phyloP scores from a whole-genome alignment of 352 stramenopile genomes.

The Phytophthora cryptogea region DNA sequence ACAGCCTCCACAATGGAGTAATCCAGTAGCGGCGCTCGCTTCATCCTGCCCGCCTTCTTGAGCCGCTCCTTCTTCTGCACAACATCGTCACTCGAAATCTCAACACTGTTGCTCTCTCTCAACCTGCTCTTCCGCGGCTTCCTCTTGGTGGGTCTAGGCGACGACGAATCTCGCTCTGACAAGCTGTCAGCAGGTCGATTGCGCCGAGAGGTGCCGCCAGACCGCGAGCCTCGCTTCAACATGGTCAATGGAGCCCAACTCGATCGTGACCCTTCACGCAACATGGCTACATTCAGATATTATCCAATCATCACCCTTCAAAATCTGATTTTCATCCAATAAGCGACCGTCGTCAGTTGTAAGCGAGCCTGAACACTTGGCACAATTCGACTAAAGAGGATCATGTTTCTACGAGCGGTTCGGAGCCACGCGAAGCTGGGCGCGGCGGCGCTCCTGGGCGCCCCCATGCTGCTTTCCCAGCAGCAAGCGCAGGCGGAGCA shows the following conservation, averaged over 20 bases:
- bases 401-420: slow-evolving; percentile 52
- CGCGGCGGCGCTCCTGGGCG: slow-evolving; percentile 41
- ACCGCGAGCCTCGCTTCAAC: slow-evolving; percentile 23
- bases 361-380: slow-evolving; percentile 9
- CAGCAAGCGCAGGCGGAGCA: slow-evolving; percentile 45
- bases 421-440: slow-evolving; percentile 40
- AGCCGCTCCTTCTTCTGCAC: slow-evolving; percentile 29
- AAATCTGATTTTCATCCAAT: slow-evolving; percentile 17
- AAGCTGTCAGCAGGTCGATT: slow-evolving; percentile 8
- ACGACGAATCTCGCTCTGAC: slow-evolving; percentile 13
- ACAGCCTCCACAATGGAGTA: slow-evolving; percentile 50
- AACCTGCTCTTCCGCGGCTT: slow-evolving; percentile 7
- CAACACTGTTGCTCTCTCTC: slow-evolving; percentile 3
- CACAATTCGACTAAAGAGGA: slow-evolving; percentile 16
- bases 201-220: slow-evolving; percentile 7
- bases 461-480: slow-evolving; percentile 39
- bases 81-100: slow-evolving; percentile 13
- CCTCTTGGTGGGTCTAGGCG: slow-evolving; percentile 2
- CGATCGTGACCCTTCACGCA: slow-evolving; percentile 15
- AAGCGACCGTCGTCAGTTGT: slow-evolving; percentile 14
- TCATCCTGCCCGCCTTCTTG: slow-evolving; percentile 48
- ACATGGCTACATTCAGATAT: slow-evolving; percentile 29
- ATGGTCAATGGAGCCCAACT: slow-evolving; percentile 1
- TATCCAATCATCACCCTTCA: slow-evolving; percentile 9
- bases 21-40: slow-evolving; percentile 56